Evolutionary conservation across 148 eudicot genomes (phyloP).

Genomic region (Silene conica): DNA sequence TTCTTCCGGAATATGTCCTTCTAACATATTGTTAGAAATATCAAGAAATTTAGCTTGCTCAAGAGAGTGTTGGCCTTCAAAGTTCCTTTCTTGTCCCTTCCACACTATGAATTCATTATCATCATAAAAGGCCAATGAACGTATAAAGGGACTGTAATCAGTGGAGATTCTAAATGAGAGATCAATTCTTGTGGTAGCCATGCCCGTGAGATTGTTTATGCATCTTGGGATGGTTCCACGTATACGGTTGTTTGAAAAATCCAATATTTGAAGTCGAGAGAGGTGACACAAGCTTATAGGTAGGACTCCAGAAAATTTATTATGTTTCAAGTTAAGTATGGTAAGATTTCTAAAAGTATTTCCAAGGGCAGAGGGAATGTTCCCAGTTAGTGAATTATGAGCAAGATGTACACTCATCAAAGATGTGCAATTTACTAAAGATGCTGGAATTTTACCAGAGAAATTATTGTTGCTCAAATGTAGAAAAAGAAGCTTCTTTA

Average conservation of each 20-base stretch:
- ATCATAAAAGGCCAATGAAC: no score
- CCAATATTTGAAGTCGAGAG: conserved; percentile 8
- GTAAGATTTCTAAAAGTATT: neutral
- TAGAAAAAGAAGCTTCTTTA: neutral
- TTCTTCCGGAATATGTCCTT: no score
- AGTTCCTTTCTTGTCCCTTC: no score
- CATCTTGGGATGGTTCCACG: conserved; percentile 14
- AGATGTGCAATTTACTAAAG: conserved; percentile 9
- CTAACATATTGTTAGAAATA: no score
- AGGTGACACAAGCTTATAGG: conserved; percentile 17
- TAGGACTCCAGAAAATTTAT: neutral
- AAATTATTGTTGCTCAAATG: conserved; percentile 17
- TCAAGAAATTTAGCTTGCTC: no score
- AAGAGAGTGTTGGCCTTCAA: no score
- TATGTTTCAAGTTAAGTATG: conserved; percentile 7
- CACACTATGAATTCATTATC: no score
- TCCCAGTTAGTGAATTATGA: conserved; percentile 2
- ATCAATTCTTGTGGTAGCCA: neutral
- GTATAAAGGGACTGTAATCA: no score
- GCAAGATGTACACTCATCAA: conserved; percentile 11
- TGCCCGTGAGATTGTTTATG: conserved; percentile 2
- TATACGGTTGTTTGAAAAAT: conserved; percentile 10
- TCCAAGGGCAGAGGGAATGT: conserved; percentile 8
- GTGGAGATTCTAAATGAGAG: no score
- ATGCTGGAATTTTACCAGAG: conserved; percentile 10